Conservation (phyloP, 129 eudicot species). For the Pulicaria dysenterica region DNA sequence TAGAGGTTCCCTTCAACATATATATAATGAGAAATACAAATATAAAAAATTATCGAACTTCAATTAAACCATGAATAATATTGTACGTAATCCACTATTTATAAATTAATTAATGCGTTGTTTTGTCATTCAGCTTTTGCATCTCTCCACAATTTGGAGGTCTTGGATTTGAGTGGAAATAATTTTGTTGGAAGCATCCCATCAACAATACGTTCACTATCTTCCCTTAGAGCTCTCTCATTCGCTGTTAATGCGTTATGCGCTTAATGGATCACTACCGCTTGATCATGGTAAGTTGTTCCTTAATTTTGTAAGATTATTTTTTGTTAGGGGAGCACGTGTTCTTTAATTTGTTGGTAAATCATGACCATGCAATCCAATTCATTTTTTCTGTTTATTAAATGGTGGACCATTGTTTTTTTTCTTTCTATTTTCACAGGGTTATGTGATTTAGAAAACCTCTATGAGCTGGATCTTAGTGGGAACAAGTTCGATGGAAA, state of each 20-base stretch:
- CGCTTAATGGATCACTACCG: not conserved
- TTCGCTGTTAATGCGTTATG: not conserved
- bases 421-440: conserved; percentile 1
- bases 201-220: not conserved
- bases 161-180: conserved; percentile 21
- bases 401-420: not conserved
- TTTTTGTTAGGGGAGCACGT: too few species aligned
- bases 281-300: conserved; percentile 8
- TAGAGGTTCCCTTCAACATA: too few species aligned
- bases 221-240: conserved; percentile 20
- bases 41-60: too few species aligned
- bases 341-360: too few species aligned
- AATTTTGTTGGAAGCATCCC: conserved; percentile 26
- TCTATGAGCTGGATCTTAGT: conserved; percentile 34
- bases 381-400: not conserved
- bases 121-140: not conserved
- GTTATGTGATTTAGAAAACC: conserved; percentile 27
- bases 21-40: too few species aligned
- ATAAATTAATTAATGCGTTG: too few species aligned
- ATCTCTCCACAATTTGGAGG: conserved; percentile 14
- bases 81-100: too few species aligned
- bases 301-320: too few species aligned
- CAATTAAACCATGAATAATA: too few species aligned
- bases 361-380: not conserved
- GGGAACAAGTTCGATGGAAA: conserved; percentile 9